Conservation (phyloP, 768 basidiomycete genomes). For the Pleurotus pulmonarius region DNA sequence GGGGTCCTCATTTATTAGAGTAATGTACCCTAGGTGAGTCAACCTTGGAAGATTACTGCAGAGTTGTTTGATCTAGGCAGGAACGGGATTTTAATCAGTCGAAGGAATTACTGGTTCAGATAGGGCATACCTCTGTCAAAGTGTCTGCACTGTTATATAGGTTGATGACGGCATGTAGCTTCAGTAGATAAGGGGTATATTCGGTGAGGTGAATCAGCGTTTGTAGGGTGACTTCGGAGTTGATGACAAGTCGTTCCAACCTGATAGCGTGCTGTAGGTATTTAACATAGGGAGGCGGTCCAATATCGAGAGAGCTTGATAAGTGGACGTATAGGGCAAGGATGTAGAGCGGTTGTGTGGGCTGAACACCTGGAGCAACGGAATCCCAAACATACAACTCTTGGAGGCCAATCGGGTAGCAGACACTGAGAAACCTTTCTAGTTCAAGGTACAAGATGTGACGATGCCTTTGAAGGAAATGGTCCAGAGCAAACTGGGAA, state of each 20-base stretch:
- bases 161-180: neutral
- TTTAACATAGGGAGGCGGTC: neutral
- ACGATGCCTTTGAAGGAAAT: neutral
- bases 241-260: neutral
- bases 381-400: neutral
- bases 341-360: neutral
- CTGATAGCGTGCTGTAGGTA: neutral
- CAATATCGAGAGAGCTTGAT: neutral
- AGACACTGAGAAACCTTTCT: neutral
- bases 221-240: neutral
- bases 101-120: neutral
- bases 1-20: neutral
- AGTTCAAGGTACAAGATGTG: neutral
- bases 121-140: neutral
- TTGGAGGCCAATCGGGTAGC: neutral
- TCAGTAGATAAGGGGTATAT: neutral
- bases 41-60: neutral
- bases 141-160: neutral
- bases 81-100: neutral
- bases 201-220: neutral
- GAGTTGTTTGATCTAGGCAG: neutral
- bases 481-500: neutral
- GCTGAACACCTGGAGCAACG: neutral
- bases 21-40: neutral
- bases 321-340: neutral